Base-by-base conservation (phyloP, 2,329 filamentous ascomycete species). In the Curvularia sp. region DNA sequence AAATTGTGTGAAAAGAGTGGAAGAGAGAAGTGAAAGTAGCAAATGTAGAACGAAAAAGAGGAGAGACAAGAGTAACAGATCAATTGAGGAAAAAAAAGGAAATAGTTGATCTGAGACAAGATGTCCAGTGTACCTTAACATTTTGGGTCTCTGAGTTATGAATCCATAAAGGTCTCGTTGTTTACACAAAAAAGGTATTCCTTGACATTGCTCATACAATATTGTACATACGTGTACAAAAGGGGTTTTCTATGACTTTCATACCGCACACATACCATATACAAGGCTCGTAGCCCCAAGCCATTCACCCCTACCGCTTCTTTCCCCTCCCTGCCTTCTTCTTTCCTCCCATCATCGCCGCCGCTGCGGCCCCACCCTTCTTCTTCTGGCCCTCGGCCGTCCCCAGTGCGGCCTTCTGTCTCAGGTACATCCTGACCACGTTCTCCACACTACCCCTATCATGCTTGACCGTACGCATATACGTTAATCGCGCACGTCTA, bases 401-500 rank as follows among this genome's bases (percentile, higher is more conserved):
- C 3, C 74, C 74, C 66, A 77, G 30, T 56, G 72, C 73, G 15
- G 74, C 73, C 69, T 76, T 77, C 62, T 75, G 73, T 55, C 74
- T 71, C 50, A 76, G 53, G 61, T 78, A 77, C 57, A 71, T 53
- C 48, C 75, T 59, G 5, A 77, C 75, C 39, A 78, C 68, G 52
- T 76, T 75, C 65, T 76, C 74, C 59, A 78, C 75, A 57, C 69
- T 75, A 1, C 76, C 76, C 9, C 73, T 55, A 58, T 78, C 76
- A 55, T 78, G 76, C 70, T 73, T 77, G 9, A 70, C 70, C 35
- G 68, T 67, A 24, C 93, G 86, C 90, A 99, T 90, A 79, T 94
- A 98, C 71, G 91, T 96, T 77, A 99, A 83, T 67, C 92, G 85
- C 26, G 93, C 94, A 71, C 95, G 87, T 75, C 93, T 89, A 65